Base-by-base conservation (phyloP, 495 filamentous ascomycete species). In the Entonaema liquescens region DNA sequence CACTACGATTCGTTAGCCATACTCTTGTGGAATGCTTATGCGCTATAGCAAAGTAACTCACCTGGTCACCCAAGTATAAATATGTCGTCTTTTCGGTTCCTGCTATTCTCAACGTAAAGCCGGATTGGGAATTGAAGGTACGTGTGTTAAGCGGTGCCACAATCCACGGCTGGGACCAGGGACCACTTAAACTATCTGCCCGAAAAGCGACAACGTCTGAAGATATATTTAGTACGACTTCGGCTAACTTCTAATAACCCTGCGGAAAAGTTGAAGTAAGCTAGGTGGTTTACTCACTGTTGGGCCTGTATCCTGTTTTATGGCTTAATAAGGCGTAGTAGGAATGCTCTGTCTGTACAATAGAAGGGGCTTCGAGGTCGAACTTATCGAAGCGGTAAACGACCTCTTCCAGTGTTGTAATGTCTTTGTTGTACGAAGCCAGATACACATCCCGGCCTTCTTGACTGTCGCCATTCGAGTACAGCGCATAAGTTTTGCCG, bases 91-190 rank as follows among this genome's bases (percentile, higher is more conserved):
- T 80, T 47, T 80, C 79, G 0, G 68, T 74, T 0, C 85, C 85
- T 15, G 76, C 71, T 44, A 86, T 84, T 26, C 77, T 77, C 11
- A 87, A 62, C 0, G 78, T 78, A 64, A 81, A 84, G n/a, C 83
- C 82, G 7, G 83, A 85, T 60, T 87, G 85, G 2, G 85, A 87
- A 68, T 83, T 85, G 70, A 80, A 85, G 0, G 83, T 82, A 15
- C 84, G 74, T 0, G 83, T 86, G 62, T 85, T 83, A 33, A 81
- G 75, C 1, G 84, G 81, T 0, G 82, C 73, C 3, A 86, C 76
- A 13, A 81, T 83, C 59, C 80, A 85, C 0, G 84, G 84, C 74
- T 85, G 83, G 0, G 80, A 83, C 85, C 85, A 86, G 0, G 84
- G 84, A 0, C 85, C 85, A n/a, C 68, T 75, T 17, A 87, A 70